phyloP scores from a whole-genome alignment of 257 asterid genomes.

The Solanum bulbocastanum region DNA sequence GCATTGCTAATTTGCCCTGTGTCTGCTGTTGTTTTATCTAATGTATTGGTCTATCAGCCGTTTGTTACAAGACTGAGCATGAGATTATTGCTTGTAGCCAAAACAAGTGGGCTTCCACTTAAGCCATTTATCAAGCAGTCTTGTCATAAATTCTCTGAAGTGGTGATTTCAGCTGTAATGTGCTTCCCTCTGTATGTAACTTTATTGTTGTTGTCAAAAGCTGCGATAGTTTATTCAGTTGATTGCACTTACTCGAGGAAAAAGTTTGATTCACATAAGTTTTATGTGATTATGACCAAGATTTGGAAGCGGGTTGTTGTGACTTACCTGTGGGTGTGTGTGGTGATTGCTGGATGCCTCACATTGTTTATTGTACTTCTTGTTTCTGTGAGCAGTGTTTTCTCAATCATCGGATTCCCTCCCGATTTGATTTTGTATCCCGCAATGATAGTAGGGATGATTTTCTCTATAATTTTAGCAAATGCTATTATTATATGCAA shows the following conservation, averaged over 20 bases:
- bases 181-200: constrained; percentile 77
- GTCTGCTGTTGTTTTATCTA: constrained; percentile 63
- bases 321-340: constrained; percentile 72
- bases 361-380: constrained; percentile 50
- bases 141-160: constrained; percentile 68
- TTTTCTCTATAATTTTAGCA: constrained; percentile 63
- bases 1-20: constrained; percentile 70
- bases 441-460: constrained; percentile 58
- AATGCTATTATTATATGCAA: constrained; percentile 72
- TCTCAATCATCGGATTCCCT: constrained; percentile 70
- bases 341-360: constrained; percentile 49
- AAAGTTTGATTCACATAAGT: constrained; percentile 48
- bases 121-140: constrained; percentile 58
- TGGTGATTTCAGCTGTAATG: constrained; percentile 36
- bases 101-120: constrained; percentile 68
- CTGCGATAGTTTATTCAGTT: constrained; percentile 74
- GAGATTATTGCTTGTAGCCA: constrained; percentile 56
- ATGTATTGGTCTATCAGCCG: constrained; percentile 56
- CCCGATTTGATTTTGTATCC: constrained; percentile 68
- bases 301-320: constrained; percentile 72
- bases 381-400: constrained; percentile 37
- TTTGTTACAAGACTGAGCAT: constrained; percentile 42
- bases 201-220: constrained; percentile 56
- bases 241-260: constrained; percentile 81
- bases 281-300: constrained; percentile 39